Percentiles rank a stretch among this genome's conserved stretches.
phyloP scores from a whole-genome alignment of 2,329 filamentous ascomycete genomes.

The Onygenales sp. region DNA sequence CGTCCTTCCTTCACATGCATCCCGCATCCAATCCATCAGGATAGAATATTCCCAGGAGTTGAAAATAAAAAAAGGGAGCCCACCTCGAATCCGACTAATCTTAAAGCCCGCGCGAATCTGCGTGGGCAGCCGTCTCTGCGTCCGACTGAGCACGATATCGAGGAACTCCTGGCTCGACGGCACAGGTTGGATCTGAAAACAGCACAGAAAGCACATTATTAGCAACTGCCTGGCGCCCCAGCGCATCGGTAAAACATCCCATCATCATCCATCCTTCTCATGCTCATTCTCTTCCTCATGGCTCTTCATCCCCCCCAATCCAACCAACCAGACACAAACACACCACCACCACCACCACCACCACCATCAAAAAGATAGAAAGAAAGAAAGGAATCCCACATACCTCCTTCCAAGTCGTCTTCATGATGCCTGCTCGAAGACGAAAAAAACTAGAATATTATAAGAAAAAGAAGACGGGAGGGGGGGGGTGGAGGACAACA shows the following conservation, averaged over 20 bases:
- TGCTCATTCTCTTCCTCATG: too few species aligned
- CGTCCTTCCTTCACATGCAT: neutral
- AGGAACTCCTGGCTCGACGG: constrained; percentile 92
- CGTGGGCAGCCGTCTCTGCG: constrained; percentile 84
- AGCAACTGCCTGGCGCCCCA: neutral
- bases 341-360: neutral
- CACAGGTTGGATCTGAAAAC: constrained; percentile 61
- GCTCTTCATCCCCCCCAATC: too few species aligned
- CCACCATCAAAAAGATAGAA: constrained; percentile 22
- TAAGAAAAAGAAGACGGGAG: constrained; percentile 9
- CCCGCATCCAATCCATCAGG: neutral
- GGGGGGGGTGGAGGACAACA: too few species aligned
- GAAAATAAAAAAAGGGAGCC: neutral
- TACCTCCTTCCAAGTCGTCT: constrained; percentile 52
- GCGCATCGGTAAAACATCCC: neutral
- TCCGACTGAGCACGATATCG: constrained; percentile 91
- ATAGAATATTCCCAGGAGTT: neutral
- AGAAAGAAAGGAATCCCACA: constrained; percentile 10
- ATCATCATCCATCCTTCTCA: neutral
- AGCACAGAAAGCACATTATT: neutral
- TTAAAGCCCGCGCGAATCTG: constrained; percentile 95
- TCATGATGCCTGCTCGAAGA: constrained; percentile 35
- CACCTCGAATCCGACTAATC: constrained; percentile 77
- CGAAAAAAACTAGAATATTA: constrained; percentile 14
- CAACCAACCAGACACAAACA: too few species aligned